Evolutionary conservation across 345 rosid species (phyloP), one percentile per base, ranked within the genome.

Genomic region (Eucalyptus marginata): DNA sequence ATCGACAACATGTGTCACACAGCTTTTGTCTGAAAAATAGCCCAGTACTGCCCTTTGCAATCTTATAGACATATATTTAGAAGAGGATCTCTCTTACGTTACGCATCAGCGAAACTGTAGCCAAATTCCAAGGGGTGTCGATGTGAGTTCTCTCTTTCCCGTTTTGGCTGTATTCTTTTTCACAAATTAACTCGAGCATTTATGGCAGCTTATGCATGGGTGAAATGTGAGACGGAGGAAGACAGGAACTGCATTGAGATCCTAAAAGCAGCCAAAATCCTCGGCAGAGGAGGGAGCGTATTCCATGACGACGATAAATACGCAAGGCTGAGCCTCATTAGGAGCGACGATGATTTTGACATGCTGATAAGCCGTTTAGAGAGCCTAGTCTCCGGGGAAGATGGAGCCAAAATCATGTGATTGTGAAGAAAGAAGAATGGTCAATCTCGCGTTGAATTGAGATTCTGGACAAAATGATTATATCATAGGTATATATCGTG

Each of bases 191-290:
- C 79, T 87, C 16, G 24, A 56, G 20, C 31, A 20, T 40, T 43
- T 10, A 5, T 31, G 87, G 88, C 93, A 96, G 97, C 97, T 89
- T 97, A 94, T 88, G 97, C 93, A 13, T 95, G 97, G 97, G 11
- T 95, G 89, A 96, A 90, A 90, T 96, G 98, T 86, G 96, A 94
- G 90, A 90, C 90, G 89, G 89, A 88, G 90, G 93, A 93, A 89
- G 96, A 95, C 12, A 88, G 13, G 87, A 89, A 93, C 87, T 96
- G 98, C 59, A 18, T 54, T 54, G 0, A 54, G 25, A 20, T 54
- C 59, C 25, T 20, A 54, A 54, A 54, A 20, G 59, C 25, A 8
- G 36, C 33, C 71, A 94, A 93, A 11, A 95, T 96, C 89, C 89
- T 50, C 6, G 93, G 94, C 9, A 94, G 97, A 17, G n/a, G 12